These are phyloP conservation scores for Apocynum venetum DNA, from an alignment of 257 asterid genomes.

Conservation along the genomic window DNA sequence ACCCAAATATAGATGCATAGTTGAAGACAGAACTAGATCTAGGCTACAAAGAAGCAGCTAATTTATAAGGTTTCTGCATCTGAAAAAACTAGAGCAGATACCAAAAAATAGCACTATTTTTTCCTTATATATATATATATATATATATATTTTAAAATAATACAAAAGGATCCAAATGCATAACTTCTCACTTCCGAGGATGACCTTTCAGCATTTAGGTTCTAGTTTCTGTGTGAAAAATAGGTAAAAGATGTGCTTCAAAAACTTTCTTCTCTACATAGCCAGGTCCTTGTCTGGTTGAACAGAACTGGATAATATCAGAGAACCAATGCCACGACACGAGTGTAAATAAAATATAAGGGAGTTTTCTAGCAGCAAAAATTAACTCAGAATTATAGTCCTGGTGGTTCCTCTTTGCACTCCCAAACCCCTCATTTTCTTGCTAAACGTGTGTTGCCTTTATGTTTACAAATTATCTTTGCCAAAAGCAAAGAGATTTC, in stretches of 20 bases:
- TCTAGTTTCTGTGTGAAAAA: not conserved
- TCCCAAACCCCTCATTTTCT: not conserved
- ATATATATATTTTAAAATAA: no score
- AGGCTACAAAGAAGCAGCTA: not conserved
- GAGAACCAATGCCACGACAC: no score
- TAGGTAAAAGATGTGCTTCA: not conserved
- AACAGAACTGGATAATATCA: not conserved
- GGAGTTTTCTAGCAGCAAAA: not conserved
- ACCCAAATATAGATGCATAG: constrained; percentile 63
- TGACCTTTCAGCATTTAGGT: not conserved
- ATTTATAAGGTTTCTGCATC: not conserved
- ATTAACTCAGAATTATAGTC: not conserved
- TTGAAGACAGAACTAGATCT: constrained; percentile 23
- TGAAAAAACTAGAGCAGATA: not conserved
- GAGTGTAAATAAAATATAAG: not conserved
- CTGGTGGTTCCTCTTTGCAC: not conserved
- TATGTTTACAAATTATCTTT: not conserved
- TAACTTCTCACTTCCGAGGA: not conserved
- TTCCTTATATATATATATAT: no score
- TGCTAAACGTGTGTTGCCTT: not conserved
- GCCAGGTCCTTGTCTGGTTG: not conserved
- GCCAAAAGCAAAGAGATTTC: not conserved
- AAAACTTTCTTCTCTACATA: not conserved
- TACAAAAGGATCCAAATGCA: not conserved
- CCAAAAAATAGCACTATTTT: not conserved